Base-by-base conservation (phyloP, 805 yeast species). In the Nakazawaea ishiwadae region DNA sequence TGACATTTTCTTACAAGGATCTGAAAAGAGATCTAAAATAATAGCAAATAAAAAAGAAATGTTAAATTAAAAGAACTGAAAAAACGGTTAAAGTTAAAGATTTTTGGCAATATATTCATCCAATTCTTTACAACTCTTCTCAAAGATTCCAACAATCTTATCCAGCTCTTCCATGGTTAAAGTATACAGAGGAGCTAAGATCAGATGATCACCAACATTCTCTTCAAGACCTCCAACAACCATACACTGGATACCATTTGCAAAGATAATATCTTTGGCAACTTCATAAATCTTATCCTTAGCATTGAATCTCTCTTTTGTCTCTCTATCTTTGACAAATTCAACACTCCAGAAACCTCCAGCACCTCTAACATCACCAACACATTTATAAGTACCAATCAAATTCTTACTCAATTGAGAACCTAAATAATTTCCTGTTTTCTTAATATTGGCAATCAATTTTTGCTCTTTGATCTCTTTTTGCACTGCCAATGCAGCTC, bases 281-380 rank as follows among this genome's bases (percentile, higher is more conserved):
- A 52, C 54, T 39, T 50, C 54, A 15, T 59, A 59, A 29, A 62
- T 51, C 1, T 55, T 56, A 10, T 58, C 47, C 12, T 52, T 51
- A 10, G 51, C 44, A 17, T 59, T 61, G 49, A 72, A 71, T 31
- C 69, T 63, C 48, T 71, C 73, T 48, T 71, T 73, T 4, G 78
- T 70, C 6, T 34, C 51, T 35, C 63, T 65, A 51, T 73, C 59
- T 50, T 72, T 65, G 42, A 74, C 76, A 26, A 73, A 60, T 53
- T 75, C 81, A 42, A 74, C 45, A 2, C 73, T 66, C 72, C 79
- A 71, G 59, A 75, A 75, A 9, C 74, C 71, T 41, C 80, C 80
- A 43, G 65, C 48, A 24, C 81, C 81, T 58, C 79, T 65, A 19
- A 74, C 66, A 39, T 72, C 73, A 44, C 79, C 80, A 33, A 67